Evolutionary conservation across 129 eudicot genomes (phyloP), one percentile per base, ranked within the genome.

Genomic region (Lonicera japonica): DNA sequence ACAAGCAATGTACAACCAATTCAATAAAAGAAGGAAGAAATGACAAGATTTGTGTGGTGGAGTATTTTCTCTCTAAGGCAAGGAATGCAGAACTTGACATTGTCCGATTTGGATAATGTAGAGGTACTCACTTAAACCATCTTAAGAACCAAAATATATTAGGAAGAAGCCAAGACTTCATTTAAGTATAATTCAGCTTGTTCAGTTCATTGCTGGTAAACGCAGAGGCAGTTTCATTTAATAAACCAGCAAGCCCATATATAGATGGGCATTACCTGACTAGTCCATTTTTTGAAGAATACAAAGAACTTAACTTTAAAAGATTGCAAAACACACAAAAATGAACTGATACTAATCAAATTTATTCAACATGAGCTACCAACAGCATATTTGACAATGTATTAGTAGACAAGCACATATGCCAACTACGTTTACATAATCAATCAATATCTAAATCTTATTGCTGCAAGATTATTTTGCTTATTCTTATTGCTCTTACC

Each of bases 241-340:
- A n/a, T n/a, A n/a, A 29, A 29, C 36, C 36, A 29, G 6, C 36
- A 29, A 2, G 6, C 6, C 2, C 6, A 29, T 29, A 29, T 29
- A 29, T 29, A 29, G 54, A 21, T 9, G 6, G 11, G 6, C 21
- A 25, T 5, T 5, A 19, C 46, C 46, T 24, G 15, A 61, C 38
- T 12, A 45, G n/a, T 45, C 16, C 23, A 39, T 69, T 23, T 79
- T 86, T 82, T 79, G 89, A 61, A 77, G 62, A 60, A 83, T 80
- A 25, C 50, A 45, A 10, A 45, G 4, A 45, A 15, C 15, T 8
- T 1, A 45, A 11, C 11, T 4, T 39, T 39, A 11, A 39, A 39
- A 45, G 1, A 8, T 15, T 15, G 50, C 1, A 45, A 8, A 11
- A 15, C n/a, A 8, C 15, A 10, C 50, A 45, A 8, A 45, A 8